Base-by-base conservation (phyloP, 1,284 basidiomycete species). In the Ganoderma meredithae region DNA sequence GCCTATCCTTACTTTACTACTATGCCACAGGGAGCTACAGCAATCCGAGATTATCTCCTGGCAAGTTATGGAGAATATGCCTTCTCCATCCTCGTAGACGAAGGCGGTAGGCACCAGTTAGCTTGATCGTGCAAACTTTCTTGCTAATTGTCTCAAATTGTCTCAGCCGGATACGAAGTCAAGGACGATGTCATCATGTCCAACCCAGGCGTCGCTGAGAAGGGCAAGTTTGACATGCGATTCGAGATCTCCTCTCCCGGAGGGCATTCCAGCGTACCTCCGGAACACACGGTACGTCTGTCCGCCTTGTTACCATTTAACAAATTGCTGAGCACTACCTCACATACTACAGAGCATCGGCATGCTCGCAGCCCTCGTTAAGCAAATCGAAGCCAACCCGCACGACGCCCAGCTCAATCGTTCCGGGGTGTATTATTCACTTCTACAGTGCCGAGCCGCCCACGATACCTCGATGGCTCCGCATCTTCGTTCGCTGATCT, bases 261-360 rank as follows among this genome's bases (percentile, higher is more conserved):
- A 10, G 91, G 92, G 0, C 91, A 93, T 76, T 90, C 89, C 3
- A 90, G 87, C 66, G 79, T 84, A 19, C 90, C 90, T 8, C 89
- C 88, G 31, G 72, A 79, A 58, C 87, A 88, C 71, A 88, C 86
- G 0, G 87, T 87, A 71, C 68, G 80, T 67, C 8, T 22, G 17
- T 39, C 17, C 6, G 17, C 4, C 22, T 9, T 7, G 33, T 25
- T 3, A 7, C 17, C 31, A 15, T 7, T 22, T n/a, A 5, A 25
- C 13, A 39, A 31, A 5, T 19, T 12, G 8, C 5, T 49, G n/a
- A 44, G 19, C 5, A 25, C 10, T 5, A 4, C 13, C 33, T 49
- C 53, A 59, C n/a, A 9, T 41, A 3, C 17, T 12, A 1, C 17
- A 86, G 83, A 82, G 83, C 44, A 90, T 91, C 52, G 88, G 89